phyloP scores from a whole-genome alignment of 768 basidiomycete species.

The Phaeotremella fagi region DNA sequence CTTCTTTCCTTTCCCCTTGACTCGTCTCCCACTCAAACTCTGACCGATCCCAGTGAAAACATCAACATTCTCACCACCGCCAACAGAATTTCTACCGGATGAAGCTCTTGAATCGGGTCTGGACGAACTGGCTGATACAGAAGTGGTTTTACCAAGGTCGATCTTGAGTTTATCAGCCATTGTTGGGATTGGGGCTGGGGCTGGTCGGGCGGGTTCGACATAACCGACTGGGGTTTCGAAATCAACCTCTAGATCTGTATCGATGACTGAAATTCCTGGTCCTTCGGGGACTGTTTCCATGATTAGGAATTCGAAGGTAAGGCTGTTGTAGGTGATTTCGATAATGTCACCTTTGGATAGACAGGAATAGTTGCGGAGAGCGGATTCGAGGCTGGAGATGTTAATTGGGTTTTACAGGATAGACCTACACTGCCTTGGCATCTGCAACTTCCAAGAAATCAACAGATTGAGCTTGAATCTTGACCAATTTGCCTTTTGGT shows the following conservation, averaged over 20 bases:
- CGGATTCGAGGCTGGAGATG: conserved; percentile 74
- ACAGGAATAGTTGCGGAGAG: conserved; percentile 84
- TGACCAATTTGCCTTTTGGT: conserved; percentile 90
- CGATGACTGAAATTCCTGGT: conserved; percentile 79
- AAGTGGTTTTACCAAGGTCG: conserved; percentile 55
- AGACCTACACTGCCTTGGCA: conserved; percentile 88
- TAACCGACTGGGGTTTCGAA: conserved; percentile 82
- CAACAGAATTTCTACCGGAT: conserved; percentile 2
- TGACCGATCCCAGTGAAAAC: conserved; percentile 95
- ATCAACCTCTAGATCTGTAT: conserved; percentile 97
- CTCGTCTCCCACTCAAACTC: conserved; percentile 81
- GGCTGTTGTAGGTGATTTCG: conserved; percentile 94
- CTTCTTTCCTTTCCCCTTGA: conserved; percentile 90
- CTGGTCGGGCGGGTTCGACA: conserved; percentile 84
- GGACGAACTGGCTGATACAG: conserved; percentile 74
- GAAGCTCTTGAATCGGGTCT: conserved; percentile 60
- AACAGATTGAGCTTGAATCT: conserved; percentile 89
- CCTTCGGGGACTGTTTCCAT: conserved; percentile 84
- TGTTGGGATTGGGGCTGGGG: conserved; percentile 72
- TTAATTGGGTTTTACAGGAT: not conserved
- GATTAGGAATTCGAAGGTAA: conserved; percentile 88
- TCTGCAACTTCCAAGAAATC: conserved; percentile 97
- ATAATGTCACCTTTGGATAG: conserved; percentile 95
- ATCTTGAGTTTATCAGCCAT: conserved; percentile 98
- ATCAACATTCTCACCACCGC: conserved; percentile 52